These are phyloP conservation scores for Didymellaceae sp. DNA, from an alignment of 2,329 filamentous ascomycete species.

Conservation along the genomic window DNA sequence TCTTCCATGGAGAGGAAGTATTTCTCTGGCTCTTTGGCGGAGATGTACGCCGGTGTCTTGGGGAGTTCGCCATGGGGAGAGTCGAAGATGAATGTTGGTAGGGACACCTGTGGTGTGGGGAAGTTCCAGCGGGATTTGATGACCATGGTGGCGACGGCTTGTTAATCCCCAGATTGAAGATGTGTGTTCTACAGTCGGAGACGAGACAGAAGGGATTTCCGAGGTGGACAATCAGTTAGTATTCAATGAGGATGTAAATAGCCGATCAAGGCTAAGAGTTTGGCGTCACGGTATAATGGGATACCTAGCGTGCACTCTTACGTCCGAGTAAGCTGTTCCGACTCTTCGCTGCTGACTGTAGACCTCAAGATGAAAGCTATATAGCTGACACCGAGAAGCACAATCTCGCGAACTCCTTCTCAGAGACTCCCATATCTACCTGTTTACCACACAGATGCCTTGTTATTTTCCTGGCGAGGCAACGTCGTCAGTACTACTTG, in stretches of 20 bases:
- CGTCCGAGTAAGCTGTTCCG: constrained; percentile 7
- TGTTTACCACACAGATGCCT: no score
- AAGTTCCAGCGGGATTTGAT: constrained; percentile 59
- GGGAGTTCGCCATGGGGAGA: constrained; percentile 57
- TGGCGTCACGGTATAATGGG: constrained; percentile 1
- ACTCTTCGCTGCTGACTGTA: neutral
- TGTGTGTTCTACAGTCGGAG: no score
- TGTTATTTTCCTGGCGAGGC: no score
- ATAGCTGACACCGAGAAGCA: neutral
- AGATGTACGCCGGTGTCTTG: constrained; percentile 61
- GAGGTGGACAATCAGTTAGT: neutral
- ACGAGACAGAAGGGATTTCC: neutral
- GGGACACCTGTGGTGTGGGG: constrained; percentile 54
- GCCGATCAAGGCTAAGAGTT: constrained; percentile 5
- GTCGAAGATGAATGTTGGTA: constrained; percentile 58
- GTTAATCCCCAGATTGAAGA: no score
- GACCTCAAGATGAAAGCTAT: neutral
- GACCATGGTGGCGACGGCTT: constrained; percentile 52
- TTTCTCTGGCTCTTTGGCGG: constrained; percentile 70
- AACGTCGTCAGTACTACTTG: neutral
- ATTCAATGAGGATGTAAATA: neutral
- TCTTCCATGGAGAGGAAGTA: constrained; percentile 68
- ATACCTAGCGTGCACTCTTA: neutral
- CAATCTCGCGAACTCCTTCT: neutral
- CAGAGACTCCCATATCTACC: no score